These are phyloP conservation scores for Sclerotinia borealis DNA, from an alignment of 2,329 filamentous ascomycete genomes.

Conservation along the genomic window DNA sequence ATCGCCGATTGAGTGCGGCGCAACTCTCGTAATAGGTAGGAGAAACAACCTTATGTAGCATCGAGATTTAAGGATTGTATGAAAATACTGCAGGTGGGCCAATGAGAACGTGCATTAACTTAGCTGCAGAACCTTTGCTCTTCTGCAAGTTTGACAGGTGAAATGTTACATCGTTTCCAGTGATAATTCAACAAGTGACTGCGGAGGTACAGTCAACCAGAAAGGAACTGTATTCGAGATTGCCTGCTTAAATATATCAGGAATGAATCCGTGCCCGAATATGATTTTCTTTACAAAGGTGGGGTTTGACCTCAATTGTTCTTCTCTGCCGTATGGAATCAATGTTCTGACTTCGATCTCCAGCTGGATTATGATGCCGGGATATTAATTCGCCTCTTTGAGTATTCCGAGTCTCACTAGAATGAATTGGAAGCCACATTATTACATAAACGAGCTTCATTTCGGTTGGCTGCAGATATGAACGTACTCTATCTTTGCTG, in stretches of 20 bases:
- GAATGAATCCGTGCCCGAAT: not conserved
- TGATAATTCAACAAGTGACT: not conserved
- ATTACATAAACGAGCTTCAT: not conserved
- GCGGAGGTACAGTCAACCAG: not conserved
- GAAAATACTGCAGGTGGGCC: not conserved
- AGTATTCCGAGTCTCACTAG: not conserved
- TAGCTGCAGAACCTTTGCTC: not conserved
- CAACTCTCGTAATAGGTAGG: not conserved
- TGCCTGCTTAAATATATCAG: slow-evolving; percentile 3
- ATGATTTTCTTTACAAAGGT: not conserved
- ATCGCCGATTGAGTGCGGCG: not conserved
- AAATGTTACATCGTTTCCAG: not conserved
- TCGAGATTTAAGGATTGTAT: not conserved
- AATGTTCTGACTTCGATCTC: not conserved
- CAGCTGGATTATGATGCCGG: not conserved
- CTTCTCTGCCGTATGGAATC: not conserved
- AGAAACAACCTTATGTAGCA: not conserved
- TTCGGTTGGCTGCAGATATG: not conserved
- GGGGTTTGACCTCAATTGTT: not conserved
- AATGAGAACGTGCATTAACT: not conserved
- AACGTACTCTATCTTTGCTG: not conserved
- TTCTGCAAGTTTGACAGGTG: slow-evolving; percentile 1
- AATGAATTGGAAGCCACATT: not conserved
- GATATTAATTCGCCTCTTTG: not conserved
- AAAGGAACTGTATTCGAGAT: not conserved